A percentile compares a stretch with the other conserved stretches of the same genome.
Evolutionary conservation across 2,329 filamentous ascomycete genomes (phyloP).

Genomic region (Calonectria pauciramosa): DNA sequence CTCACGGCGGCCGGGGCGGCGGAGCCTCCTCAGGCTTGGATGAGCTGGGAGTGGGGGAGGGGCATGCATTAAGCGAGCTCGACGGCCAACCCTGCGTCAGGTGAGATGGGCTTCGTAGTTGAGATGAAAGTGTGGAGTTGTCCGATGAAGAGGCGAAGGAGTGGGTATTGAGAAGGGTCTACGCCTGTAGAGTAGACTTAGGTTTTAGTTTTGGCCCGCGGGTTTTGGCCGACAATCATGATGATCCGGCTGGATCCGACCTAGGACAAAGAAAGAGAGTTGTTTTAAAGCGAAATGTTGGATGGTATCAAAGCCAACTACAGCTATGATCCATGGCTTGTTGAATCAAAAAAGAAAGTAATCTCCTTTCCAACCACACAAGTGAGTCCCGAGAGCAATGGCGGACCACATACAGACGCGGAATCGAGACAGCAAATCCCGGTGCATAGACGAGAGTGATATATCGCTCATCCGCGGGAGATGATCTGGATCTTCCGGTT

Average conservation of each 20-base stretch:
- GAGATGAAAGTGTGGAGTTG: slow-evolving; percentile 16
- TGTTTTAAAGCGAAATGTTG: not conserved
- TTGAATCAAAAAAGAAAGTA: not conserved
- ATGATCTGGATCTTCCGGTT: slow-evolving; percentile 27
- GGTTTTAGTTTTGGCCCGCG: not conserved
- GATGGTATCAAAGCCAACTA: not conserved
- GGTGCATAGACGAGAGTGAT: not conserved
- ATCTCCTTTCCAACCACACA: not conserved
- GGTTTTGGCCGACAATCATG: not conserved
- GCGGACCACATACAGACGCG: not conserved
- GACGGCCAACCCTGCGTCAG: not conserved
- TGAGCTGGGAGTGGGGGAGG: not conserved
- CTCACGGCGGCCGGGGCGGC: not conserved
- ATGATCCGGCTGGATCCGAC: not conserved
- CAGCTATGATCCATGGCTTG: not conserved
- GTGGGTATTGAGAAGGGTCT: not conserved
- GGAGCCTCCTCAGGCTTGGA: not conserved
- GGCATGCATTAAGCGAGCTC: slow-evolving; percentile 5
- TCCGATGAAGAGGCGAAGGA: slow-evolving; percentile 3
- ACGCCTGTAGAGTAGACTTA: not conserved
- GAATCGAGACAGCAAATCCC: not conserved
- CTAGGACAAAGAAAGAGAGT: not conserved
- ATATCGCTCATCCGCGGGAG: slow-evolving; percentile 23
- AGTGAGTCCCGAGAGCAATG: not conserved
- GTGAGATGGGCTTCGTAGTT: not conserved